Evolutionary conservation across 192 early-diverging fungal genomes (phyloP).

Genomic region (Fimicolochytrium jonesii): DNA sequence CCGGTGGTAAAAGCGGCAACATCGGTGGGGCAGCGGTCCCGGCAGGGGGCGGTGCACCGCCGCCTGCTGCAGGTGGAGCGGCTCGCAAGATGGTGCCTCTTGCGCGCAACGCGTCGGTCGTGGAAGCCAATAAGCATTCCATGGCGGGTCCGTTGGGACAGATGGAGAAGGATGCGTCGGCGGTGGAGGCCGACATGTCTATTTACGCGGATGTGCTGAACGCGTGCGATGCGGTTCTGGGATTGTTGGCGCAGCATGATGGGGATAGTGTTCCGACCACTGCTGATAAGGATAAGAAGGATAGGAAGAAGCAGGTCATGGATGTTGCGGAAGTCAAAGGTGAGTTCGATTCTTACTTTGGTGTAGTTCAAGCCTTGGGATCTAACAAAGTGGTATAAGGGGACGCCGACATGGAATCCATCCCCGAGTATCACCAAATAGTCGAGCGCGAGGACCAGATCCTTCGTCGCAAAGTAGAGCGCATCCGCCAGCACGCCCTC

Average conservation of each 20-base stretch:
- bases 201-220: conserved; percentile 42
- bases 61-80: not conserved
- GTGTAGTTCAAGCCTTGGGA: too few species aligned
- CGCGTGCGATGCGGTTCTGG: conserved; percentile 32
- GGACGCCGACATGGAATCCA: conserved; percentile 47
- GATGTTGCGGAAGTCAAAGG: conserved; percentile 29
- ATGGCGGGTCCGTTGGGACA: not conserved
- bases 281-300: conserved; percentile 44
- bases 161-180: conserved; percentile 18
- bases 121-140: conserved; percentile 12
- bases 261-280: conserved; percentile 15
- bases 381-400: too few species aligned
- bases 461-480: conserved; percentile 41
- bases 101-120: conserved; percentile 19
- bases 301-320: conserved; percentile 35
- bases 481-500: conserved; percentile 32
- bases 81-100: not conserved
- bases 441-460: conserved; percentile 49
- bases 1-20: conserved; percentile 8
- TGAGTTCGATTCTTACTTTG: too few species aligned
- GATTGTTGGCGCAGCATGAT: conserved; percentile 30
- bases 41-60: not conserved
- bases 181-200: conserved; percentile 22
- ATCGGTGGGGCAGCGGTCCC: too few species aligned
- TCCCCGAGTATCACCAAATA: conserved; percentile 37